Conservation (phyloP, 441 rosid species). For the Populus tomentosa region DNA sequence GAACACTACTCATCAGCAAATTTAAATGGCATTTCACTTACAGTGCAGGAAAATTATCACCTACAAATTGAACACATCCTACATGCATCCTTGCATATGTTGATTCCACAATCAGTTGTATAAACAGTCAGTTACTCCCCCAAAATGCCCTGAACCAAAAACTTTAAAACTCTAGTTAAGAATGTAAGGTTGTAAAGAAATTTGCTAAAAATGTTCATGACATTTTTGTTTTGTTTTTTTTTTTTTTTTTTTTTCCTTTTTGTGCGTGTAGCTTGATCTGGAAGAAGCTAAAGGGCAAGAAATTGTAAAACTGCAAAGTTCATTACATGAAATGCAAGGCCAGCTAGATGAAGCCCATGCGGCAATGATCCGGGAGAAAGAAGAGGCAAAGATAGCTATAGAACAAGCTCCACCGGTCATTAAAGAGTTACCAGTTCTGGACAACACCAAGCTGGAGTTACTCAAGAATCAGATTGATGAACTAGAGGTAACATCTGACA, state of each 20-base stretch:
- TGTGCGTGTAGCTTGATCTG: conserved; percentile 43
- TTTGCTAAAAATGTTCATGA: not conserved
- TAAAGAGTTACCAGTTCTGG: conserved; percentile 61
- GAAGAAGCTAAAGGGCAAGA: conserved; percentile 70
- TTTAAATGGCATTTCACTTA: not conserved
- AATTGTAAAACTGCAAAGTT: conserved; percentile 40
- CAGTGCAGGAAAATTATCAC: not conserved
- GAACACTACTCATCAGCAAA: not conserved
- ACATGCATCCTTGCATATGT: not conserved
- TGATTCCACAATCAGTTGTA: not conserved
- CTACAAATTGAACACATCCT: not conserved
- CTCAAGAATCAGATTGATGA: conserved; percentile 39
- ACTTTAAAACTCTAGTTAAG: not conserved
- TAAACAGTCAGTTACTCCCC: not conserved
- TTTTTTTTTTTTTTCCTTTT: not conserved
- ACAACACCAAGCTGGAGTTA: conserved; percentile 42
- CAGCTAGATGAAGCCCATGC: conserved; percentile 49
- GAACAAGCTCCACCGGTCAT: conserved; percentile 64
- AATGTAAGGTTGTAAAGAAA: not conserved
- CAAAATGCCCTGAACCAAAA: no score
- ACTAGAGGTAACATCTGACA: conserved; percentile 37
- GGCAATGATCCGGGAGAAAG: conserved; percentile 43
- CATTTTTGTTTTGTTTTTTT: no score
- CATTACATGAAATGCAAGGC: conserved; percentile 43
- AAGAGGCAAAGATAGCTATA: conserved; percentile 54